Conservation (phyloP, 1,284 basidiomycete species). For the Earliella scabrosa region DNA sequence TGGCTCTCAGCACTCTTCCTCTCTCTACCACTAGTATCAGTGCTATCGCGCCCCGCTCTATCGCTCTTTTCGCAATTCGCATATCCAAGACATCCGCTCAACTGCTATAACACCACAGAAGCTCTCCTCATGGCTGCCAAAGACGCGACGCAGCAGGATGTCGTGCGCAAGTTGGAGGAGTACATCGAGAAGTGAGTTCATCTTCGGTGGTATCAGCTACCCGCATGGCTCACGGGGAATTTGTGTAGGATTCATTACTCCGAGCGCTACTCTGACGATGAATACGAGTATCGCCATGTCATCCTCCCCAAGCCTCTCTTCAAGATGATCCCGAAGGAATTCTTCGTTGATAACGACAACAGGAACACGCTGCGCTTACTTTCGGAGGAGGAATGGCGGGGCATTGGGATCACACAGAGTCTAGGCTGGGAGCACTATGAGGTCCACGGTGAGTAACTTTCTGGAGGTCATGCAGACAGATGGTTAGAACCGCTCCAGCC, state of each 20-base stretch:
- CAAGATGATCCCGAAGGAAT: constrained; percentile 86
- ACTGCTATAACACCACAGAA: no score
- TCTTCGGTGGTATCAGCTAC: constrained; percentile 11
- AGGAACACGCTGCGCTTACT: constrained; percentile 83
- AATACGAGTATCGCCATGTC: constrained; percentile 91
- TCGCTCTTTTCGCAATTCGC: neutral
- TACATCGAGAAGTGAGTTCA: constrained; percentile 47
- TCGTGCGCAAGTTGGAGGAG: constrained; percentile 57
- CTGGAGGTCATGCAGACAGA: neutral
- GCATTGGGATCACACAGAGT: constrained; percentile 95
- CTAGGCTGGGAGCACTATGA: constrained; percentile 98
- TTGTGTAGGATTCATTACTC: constrained; percentile 77
- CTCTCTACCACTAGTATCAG: neutral
- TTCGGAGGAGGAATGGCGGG: constrained; percentile 90
- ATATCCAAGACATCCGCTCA: no score
- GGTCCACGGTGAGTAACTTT: constrained; percentile 76
- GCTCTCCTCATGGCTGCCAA: constrained; percentile 25
- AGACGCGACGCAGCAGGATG: constrained; percentile 33
- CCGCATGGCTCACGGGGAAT: constrained; percentile 21
- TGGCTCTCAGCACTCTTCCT: neutral
- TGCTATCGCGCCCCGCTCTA: constrained; percentile 5
- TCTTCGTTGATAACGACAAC: constrained; percentile 78
- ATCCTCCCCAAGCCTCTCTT: constrained; percentile 88
- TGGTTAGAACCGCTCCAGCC: constrained; percentile 46
- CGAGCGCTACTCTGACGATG: constrained; percentile 82